Evolutionary conservation across 768 basidiomycete species (phyloP).

Genomic region (Leccinum pellstonianum): DNA sequence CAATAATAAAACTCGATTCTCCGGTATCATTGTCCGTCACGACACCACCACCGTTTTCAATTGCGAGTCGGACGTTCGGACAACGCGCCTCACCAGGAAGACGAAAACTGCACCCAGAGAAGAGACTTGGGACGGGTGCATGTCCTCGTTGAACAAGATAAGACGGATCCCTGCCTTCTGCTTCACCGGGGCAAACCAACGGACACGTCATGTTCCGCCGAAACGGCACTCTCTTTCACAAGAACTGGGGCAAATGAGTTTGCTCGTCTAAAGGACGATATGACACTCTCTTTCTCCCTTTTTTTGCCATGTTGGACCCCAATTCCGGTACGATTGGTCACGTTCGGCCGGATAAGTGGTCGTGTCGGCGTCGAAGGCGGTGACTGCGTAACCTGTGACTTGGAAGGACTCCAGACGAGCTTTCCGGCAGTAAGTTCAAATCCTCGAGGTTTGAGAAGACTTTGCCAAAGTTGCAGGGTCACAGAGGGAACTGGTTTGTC

Average conservation of each 20-base stretch:
- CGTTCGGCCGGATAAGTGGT: conserved; percentile 5
- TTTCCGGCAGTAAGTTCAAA: conserved; percentile 58
- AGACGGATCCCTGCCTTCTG: conserved; percentile 17
- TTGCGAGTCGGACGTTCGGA: conserved; percentile 52
- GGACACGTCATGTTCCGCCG: conserved; percentile 38
- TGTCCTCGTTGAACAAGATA: neutral
- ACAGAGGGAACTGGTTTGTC: conserved; percentile 59
- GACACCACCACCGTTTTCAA: conserved; percentile 60
- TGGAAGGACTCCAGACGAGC: conserved; percentile 61
- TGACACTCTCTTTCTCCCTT: conserved; percentile 38
- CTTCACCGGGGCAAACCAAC: conserved; percentile 14
- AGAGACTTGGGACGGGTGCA: conserved; percentile 36
- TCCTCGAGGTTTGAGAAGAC: conserved; percentile 64
- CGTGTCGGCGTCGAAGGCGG: conserved; percentile 18
- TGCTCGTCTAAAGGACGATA: conserved; percentile 59
- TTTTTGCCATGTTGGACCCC: conserved; percentile 8
- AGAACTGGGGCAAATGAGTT: conserved; percentile 59
- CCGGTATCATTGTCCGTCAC: conserved; percentile 43
- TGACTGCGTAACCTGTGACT: conserved; percentile 33
- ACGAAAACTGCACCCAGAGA: conserved; percentile 55
- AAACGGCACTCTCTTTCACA: conserved; percentile 39
- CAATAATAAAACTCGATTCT: conserved; percentile 63
- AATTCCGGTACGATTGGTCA: neutral
- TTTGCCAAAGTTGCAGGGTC: conserved; percentile 69
- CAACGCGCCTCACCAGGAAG: conserved; percentile 68